A percentile compares a stretch with the other conserved stretches of the same genome.
phyloP scores from a whole-genome alignment of 1,139 yeast species.

The Sugiyamaella sp. region DNA sequence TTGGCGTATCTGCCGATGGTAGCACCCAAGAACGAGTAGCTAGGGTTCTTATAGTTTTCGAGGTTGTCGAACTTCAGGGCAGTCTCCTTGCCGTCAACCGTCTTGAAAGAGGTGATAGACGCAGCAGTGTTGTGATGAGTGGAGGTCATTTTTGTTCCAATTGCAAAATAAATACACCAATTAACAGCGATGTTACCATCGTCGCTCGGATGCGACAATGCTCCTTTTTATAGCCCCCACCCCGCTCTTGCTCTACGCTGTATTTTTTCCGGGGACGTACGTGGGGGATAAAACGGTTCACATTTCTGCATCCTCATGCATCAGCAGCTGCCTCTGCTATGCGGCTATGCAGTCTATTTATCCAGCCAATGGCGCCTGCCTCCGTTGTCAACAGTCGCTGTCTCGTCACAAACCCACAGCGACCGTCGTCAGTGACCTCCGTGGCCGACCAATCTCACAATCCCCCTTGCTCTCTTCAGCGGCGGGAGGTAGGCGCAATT shows the following conservation, averaged over 20 bases:
- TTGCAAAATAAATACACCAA: not conserved
- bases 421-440: too few relatives aligned
- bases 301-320: not conserved
- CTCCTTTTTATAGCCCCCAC: conserved; percentile 11
- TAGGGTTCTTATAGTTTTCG: conserved; percentile 32
- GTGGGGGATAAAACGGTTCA: conserved; percentile 11
- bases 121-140: conserved; percentile 30
- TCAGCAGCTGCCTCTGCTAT: not conserved
- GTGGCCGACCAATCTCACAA: too few relatives aligned
- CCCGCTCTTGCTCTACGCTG: conserved; percentile 1
- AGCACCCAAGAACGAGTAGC: conserved; percentile 61
- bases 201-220: not conserved
- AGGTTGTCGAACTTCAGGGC: conserved; percentile 34
- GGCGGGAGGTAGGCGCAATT: too few relatives aligned
- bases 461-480: too few relatives aligned
- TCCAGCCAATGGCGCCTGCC: conserved; percentile 10
- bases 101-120: conserved; percentile 35
- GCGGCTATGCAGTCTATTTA: conserved; percentile 9
- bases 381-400: not conserved
- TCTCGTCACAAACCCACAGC: not conserved
- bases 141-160: conserved; percentile 22
- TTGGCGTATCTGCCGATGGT: conserved; percentile 69
- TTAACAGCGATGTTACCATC: not conserved
- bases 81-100: conserved; percentile 35
- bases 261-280: conserved; percentile 17